Evolutionary conservation across 2,329 filamentous ascomycete genomes (phyloP), one percentile per base, ranked within the genome.

Genomic region (Aspergillus hortae): DNA sequence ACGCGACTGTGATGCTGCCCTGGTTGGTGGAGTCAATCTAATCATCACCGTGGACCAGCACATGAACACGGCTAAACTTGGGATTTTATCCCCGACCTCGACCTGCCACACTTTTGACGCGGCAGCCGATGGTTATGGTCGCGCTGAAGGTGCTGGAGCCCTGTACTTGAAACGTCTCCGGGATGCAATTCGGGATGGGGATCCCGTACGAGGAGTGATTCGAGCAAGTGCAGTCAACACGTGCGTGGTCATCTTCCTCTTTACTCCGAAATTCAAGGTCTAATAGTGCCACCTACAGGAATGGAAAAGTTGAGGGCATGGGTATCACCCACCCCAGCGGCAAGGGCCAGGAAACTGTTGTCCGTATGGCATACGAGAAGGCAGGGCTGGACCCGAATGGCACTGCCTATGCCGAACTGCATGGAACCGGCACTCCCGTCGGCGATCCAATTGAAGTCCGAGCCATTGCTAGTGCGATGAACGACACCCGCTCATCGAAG

Each of bases 361-460:
- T 78, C 41, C 61, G 65, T 4, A 53, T 61, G 5, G 67, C 67
- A 0, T 77, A 77, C 55, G 47, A 59, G 12, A 55, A 62, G 11
- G 71, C 72, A 14, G 65, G 69, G 1, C 62, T 77, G 1, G 66
- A 73, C 45, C 59, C 60, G 1, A 40, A 54, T 0, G 33, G 51
- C 4, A 59, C 60, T n/a, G 57, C 57, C 0, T 77, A 69, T 53
- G 69, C 77, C 5, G 72, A 77, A 49, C 67, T 66, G 1, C 75
- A 77, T 48, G 74, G 74, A 15, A 77, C 76, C 0, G 75, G 74
- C 4, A 72, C 69, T 0, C 59, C 57, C 4, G 66, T 64, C 15
- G 70, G 70, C 11, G 69, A 71, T 49, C 68, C 66, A 0, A 48
- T 63, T 1, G 70, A 72, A 51, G 33, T 58, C 2, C 14, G 35